Evolutionary conservation across 495 filamentous ascomycete genomes (phyloP).

Genomic region (Neurospora intermedia): DNA sequence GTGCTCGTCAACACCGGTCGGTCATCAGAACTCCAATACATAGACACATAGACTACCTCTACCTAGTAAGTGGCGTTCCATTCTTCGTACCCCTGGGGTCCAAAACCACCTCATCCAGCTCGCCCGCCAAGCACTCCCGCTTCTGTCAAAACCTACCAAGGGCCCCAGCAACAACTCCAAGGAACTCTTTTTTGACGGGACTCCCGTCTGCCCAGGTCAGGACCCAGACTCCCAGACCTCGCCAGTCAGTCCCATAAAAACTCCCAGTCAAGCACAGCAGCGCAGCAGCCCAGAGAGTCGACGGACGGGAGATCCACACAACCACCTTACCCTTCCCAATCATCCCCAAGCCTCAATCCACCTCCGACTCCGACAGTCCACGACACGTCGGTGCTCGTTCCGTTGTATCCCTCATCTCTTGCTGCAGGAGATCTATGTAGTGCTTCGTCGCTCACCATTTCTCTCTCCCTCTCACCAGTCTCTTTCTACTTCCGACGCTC

Average conservation of each 20-base stretch:
- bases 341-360: neutral
- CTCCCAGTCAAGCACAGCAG: neutral
- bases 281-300: neutral
- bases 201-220: neutral
- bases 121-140: neutral
- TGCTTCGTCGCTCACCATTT: neutral
- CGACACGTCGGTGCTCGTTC: neutral
- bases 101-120: neutral
- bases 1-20: neutral
- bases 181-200: neutral
- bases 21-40: neutral
- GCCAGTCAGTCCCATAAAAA: slow-evolving; percentile 1
- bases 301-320: neutral
- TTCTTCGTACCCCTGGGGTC: neutral
- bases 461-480: neutral
- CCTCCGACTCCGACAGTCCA: neutral
- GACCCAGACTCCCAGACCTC: neutral
- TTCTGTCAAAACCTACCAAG: neutral
- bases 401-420: neutral
- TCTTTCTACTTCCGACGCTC: neutral
- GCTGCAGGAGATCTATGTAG: neutral
- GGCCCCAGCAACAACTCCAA: neutral
- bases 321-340: slow-evolving; percentile 1
- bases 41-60: no score
- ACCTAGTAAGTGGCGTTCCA: neutral